Conservation (phyloP, 371 early-diverging fungal species). For the Apophysomyces variabilis region DNA sequence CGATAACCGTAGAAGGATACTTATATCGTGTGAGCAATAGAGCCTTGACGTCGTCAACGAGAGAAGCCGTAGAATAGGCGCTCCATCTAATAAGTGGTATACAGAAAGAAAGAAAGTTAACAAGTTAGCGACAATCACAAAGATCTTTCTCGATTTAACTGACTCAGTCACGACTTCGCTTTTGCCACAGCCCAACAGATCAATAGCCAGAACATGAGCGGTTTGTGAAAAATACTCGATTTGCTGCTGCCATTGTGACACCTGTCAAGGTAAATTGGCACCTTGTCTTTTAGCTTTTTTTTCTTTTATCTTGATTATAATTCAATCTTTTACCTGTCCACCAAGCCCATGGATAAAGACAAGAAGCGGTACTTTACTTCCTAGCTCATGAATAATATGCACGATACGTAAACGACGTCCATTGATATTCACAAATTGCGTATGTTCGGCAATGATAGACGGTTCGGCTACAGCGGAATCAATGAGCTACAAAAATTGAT, state of each 20-base stretch:
- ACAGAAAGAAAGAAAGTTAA: neutral
- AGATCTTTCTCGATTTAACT: conserved; percentile 4
- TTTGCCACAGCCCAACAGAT: conserved; percentile 70
- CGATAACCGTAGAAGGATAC: conserved; percentile 62
- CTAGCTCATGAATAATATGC: conserved; percentile 70
- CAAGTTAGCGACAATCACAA: too few relatives aligned
- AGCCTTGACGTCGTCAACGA: conserved; percentile 57
- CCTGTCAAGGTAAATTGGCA: conserved; percentile 34
- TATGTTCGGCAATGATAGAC: conserved; percentile 46
- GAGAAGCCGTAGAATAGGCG: conserved; percentile 60
- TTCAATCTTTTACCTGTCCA: conserved; percentile 53
- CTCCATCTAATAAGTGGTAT: conserved; percentile 43
- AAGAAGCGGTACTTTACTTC: conserved; percentile 64
- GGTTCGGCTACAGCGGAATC: conserved; percentile 38
- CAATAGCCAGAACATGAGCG: conserved; percentile 71
- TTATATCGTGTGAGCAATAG: conserved; percentile 62
- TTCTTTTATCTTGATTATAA: neutral
- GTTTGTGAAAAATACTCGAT: conserved; percentile 70
- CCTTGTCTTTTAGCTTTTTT: neutral
- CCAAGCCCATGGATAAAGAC: conserved; percentile 68
- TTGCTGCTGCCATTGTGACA: conserved; percentile 69
- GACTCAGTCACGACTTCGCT: conserved; percentile 61
- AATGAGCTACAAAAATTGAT: conserved; percentile 6
- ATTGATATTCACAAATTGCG: conserved; percentile 60
- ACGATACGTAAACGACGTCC: conserved; percentile 65